Evolutionary conservation across 169 alveolate genomes (phyloP), one percentile per base, ranked within the genome.

Genomic region (Plasmodium vivax): DNA sequence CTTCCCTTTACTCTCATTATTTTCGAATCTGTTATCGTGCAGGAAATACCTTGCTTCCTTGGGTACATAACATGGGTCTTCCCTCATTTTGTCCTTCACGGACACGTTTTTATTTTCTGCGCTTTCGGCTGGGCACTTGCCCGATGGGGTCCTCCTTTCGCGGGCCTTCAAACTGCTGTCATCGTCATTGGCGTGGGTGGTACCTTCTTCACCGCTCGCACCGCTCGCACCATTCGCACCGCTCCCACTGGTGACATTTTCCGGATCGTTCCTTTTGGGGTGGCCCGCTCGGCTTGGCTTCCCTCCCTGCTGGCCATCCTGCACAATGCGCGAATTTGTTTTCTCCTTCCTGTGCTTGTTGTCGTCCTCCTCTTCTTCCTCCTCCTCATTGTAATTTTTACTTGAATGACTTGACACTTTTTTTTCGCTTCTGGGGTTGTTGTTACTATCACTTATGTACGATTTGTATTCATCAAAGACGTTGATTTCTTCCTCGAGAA

Each of bases 11-110:
- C 19, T 79, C 38, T 90, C 94, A 79, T 32, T 81, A 12, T 54
- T 80, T 80, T 90, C 94, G 51, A 90, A 90, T 80, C 94, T 90
- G 73, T 90, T 81, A 79, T 90, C 94, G 71, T 90, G 94, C 4
- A 90, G 47, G 34, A 80, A 90, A 56, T 90, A 90, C 47, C 94
- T 62, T 56, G 88, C 27, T 79, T 90, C 94, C 32, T 90, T 90
- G 7, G 94, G 94, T 2, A 90, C 94, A 90, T 32, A 90, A 90
- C 94, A 90, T 36, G 94, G 94, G 72, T 90, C 94, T 74, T 90
- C 94, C 27, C 47, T 90, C 94, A 90, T 90, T 80, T 90, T 90
- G 54, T 90, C 94, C 51, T 80, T 90, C 47, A 80, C 32, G 16
- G 94, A 90, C 36, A 56, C 9, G 56, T 36, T 54, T 85, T 51